These are phyloP conservation scores for Aspergillus sp. DNA, from an alignment of 2,329 filamentous ascomycete genomes.

Conservation along the genomic window DNA sequence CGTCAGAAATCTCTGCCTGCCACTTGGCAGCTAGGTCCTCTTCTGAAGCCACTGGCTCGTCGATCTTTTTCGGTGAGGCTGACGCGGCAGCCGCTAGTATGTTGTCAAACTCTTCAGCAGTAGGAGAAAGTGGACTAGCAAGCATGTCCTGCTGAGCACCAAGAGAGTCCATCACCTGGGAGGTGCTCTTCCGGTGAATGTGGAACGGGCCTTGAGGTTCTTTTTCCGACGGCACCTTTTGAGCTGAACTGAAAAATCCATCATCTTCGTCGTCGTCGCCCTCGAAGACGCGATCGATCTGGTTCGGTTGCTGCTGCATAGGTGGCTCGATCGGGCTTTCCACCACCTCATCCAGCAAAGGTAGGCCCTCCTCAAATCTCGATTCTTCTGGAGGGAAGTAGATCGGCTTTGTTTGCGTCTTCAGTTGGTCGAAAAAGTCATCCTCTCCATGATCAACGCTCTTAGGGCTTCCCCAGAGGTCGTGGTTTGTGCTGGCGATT, in stretches of 20 bases:
- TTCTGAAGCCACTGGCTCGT: slow-evolving; percentile 29
- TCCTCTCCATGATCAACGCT: slow-evolving; percentile 43
- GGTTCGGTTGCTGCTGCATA: slow-evolving; percentile 25
- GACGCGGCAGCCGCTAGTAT: slow-evolving; percentile 22
- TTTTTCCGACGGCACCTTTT: slow-evolving; percentile 15
- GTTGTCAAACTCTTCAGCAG: slow-evolving; percentile 27
- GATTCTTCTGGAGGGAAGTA: slow-evolving; percentile 49
- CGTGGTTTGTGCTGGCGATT: slow-evolving; percentile 14
- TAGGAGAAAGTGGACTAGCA: slow-evolving; percentile 28
- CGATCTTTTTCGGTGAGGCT: slow-evolving; percentile 19
- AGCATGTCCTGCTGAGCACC: slow-evolving; percentile 34
- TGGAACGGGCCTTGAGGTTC: slow-evolving; percentile 16
- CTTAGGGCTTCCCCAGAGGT: slow-evolving; percentile 48
- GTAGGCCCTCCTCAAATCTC: slow-evolving; percentile 69
- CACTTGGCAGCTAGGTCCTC: slow-evolving; percentile 77
- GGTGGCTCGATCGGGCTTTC: slow-evolving; percentile 25
- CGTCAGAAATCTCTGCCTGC: slow-evolving; percentile 66
- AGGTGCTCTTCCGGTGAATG: slow-evolving; percentile 69
- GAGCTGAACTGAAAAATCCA: slow-evolving; percentile 36
- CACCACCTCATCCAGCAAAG: slow-evolving; percentile 52
- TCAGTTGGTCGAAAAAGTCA: slow-evolving; percentile 62
- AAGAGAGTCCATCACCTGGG: slow-evolving; percentile 61
- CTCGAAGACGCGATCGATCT: slow-evolving; percentile 37
- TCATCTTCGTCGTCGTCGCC: slow-evolving; percentile 38
- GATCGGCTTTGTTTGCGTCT: slow-evolving; percentile 40